A percentile compares a stretch with the other conserved stretches of the same genome.
These are phyloP conservation scores for Exophiala viscosa DNA, from an alignment of 2,329 filamentous ascomycete species.

Conservation along the genomic window DNA sequence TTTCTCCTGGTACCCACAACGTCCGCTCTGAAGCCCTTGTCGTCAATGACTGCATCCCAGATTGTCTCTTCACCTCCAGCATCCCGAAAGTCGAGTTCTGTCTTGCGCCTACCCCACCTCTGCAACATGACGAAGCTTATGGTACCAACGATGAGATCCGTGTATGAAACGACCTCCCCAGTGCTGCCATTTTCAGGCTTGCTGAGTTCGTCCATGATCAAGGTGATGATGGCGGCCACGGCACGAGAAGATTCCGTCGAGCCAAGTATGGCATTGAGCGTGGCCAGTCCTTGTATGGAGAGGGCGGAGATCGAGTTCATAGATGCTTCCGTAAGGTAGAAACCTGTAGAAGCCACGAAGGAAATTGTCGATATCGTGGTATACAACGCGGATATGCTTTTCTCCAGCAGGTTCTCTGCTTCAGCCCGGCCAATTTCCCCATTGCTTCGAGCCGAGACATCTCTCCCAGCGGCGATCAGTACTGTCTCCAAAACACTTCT, in stretches of 20 bases:
- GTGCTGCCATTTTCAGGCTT: conserved; percentile 34
- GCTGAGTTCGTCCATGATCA: conserved; percentile 44
- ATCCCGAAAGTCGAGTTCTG: conserved; percentile 39
- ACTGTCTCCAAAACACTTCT: conserved; percentile 45
- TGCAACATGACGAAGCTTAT: conserved; percentile 46
- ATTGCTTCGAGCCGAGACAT: conserved; percentile 44
- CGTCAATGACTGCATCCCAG: conserved; percentile 49
- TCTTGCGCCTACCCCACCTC: conserved; percentile 45
- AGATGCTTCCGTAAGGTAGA: conserved; percentile 44
- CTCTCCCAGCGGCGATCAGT: conserved; percentile 42
- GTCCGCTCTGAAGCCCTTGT: conserved; percentile 45
- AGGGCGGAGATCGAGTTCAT: conserved; percentile 42
- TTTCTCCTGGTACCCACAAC: conserved; percentile 39
- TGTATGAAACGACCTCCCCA: conserved; percentile 41
- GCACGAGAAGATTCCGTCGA: conserved; percentile 49
- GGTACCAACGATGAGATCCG: conserved; percentile 43
- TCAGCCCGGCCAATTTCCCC: conserved; percentile 44
- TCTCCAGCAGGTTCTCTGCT: conserved; percentile 44
- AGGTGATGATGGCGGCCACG: conserved; percentile 46
- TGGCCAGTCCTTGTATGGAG: conserved; percentile 44
- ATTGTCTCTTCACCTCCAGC: conserved; percentile 39
- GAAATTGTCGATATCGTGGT: conserved; percentile 45
- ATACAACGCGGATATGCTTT: conserved; percentile 43
- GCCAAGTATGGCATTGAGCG: conserved; percentile 45
- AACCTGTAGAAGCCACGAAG: conserved; percentile 46